phyloP scores from a whole-genome alignment of 148 eudicot species.

The Rheum nobile region DNA sequence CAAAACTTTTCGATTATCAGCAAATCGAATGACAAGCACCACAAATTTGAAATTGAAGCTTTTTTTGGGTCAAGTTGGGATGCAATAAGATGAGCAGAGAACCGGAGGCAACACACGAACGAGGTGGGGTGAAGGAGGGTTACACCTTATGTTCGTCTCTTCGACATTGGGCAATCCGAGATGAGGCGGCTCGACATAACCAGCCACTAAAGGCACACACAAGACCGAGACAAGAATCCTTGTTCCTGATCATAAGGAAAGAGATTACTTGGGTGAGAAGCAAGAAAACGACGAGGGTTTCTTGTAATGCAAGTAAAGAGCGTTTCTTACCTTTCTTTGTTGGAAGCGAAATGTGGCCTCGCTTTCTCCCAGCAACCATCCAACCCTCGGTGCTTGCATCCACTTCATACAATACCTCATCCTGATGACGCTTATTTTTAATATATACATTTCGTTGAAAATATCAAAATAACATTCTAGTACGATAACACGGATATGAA shows the following conservation, averaged over 20 bases:
- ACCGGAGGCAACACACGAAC: conserved; percentile 83
- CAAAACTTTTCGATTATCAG: too few species aligned
- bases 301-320: neutral
- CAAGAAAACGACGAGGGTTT: neutral
- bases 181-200: conserved; percentile 85
- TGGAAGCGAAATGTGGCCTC: conserved; percentile 68
- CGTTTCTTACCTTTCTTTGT: conserved; percentile 52
- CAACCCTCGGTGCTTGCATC: conserved; percentile 77
- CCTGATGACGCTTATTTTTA: conserved; percentile 26
- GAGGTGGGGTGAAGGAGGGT: conserved; percentile 88
- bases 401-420: conserved; percentile 79
- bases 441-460: too few species aligned
- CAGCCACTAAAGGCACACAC: conserved; percentile 79
- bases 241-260: conserved; percentile 41
- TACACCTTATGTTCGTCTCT: conserved; percentile 66
- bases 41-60: neutral
- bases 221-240: conserved; percentile 62
- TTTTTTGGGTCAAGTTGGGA: conserved; percentile 44
- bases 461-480: too few species aligned
- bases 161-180: conserved; percentile 59
- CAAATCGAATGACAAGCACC: too few species aligned
- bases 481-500: too few species aligned
- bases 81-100: conserved; percentile 80
- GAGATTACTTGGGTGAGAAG: neutral
- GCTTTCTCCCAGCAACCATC: conserved; percentile 99